Conservation (phyloP, 2,329 filamentous ascomycete genomes). For the Akanthomyces muscarius region DNA sequence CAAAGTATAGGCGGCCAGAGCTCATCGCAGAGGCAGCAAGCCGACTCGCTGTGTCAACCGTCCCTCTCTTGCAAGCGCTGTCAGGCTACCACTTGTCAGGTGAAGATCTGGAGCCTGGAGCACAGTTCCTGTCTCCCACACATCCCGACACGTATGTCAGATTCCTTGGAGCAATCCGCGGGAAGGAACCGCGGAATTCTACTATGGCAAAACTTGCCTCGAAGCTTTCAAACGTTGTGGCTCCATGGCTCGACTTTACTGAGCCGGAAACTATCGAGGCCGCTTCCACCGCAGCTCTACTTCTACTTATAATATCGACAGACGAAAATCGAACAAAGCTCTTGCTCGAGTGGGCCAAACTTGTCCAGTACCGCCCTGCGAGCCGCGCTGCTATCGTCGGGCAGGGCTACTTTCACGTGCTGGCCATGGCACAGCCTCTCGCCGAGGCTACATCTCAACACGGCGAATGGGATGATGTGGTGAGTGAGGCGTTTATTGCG, state of each 20-base stretch:
- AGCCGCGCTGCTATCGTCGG: conserved; percentile 37
- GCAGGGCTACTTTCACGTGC: conserved; percentile 50
- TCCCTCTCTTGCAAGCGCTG: conserved; percentile 44
- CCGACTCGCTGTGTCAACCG: conserved; percentile 51
- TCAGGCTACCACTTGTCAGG: conserved; percentile 21
- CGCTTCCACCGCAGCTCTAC: conserved; percentile 48
- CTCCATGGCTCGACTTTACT: conserved; percentile 45
- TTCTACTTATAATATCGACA: conserved; percentile 44
- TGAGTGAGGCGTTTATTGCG: conserved; percentile 43
- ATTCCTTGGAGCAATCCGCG: conserved; percentile 24
- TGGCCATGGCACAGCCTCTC: conserved; percentile 48
- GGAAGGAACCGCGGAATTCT: not conserved
- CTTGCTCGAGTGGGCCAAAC: conserved; percentile 45
- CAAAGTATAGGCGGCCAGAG: conserved; percentile 56
- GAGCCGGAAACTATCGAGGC: conserved; percentile 48
- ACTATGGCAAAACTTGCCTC: conserved; percentile 24
- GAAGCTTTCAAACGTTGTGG: conserved; percentile 33
- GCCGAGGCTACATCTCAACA: conserved; percentile 22
- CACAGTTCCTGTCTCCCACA: conserved; percentile 24
- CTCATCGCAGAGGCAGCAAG: conserved; percentile 60
- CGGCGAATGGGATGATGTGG: conserved; percentile 28
- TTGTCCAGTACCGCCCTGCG: conserved; percentile 33
- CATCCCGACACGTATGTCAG: conserved; percentile 21
- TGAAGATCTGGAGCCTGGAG: conserved; percentile 22
- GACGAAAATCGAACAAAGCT: conserved; percentile 34